Percentiles rank a stretch among this genome's conserved stretches.
These are phyloP conservation scores for Aspergillus sp. DNA, from an alignment of 2,329 filamentous ascomycete genomes.

Conservation along the genomic window DNA sequence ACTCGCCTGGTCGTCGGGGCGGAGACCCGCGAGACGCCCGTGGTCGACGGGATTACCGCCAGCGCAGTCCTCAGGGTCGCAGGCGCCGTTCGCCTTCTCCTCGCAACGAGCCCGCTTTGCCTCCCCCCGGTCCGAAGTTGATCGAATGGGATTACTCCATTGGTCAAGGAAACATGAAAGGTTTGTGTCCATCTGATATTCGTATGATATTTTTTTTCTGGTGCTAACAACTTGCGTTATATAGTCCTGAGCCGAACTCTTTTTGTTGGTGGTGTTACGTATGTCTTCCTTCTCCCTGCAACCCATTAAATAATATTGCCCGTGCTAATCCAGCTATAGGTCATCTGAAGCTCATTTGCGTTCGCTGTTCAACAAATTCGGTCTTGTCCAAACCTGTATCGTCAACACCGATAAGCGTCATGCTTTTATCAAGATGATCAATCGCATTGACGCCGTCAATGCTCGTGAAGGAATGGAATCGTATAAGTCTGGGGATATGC, in stretches of 20 bases:
- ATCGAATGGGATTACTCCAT: slow-evolving; percentile 70
- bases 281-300: slow-evolving; percentile 37
- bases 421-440: slow-evolving; percentile 98
- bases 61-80: slow-evolving; percentile 71
- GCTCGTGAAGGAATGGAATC: slow-evolving; percentile 87
- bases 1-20: slow-evolving; percentile 55
- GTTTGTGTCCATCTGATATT: slow-evolving; percentile 23
- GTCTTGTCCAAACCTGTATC: slow-evolving; percentile 91
- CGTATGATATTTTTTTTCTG: slow-evolving; percentile 10
- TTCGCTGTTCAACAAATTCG: slow-evolving; percentile 69
- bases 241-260: slow-evolving; percentile 82
- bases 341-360: slow-evolving; percentile 75
- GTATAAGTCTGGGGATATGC: slow-evolving; percentile 61
- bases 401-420: slow-evolving; percentile 97
- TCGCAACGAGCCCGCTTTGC: slow-evolving; percentile 34
- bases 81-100: slow-evolving; percentile 58
- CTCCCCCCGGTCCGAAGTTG: slow-evolving; percentile 57
- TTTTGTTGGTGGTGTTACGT: slow-evolving; percentile 92
- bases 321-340: slow-evolving; percentile 35
- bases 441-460: slow-evolving; percentile 69
- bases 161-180: slow-evolving; percentile 70
- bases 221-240: slow-evolving; percentile 12
- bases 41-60: slow-evolving; percentile 62
- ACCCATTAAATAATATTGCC: not conserved
- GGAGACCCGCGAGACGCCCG: slow-evolving; percentile 49